Conservation (phyloP, 192 early-diverging fungal genomes). For the Funneliformis mosseae region DNA sequence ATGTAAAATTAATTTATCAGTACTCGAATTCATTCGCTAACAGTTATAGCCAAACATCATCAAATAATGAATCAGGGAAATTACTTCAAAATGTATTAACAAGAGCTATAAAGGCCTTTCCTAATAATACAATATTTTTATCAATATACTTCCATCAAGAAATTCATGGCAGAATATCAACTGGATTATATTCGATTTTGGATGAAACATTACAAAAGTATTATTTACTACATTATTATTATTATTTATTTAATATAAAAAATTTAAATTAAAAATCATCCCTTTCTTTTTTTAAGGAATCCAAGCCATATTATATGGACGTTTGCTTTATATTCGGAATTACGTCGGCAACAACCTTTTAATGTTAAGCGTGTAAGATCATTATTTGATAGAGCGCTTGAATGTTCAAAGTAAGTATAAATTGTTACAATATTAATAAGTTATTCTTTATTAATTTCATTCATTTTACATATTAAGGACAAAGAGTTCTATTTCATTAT, state of each 20-base stretch:
- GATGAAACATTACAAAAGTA: conserved; percentile 19
- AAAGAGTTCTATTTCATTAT: conserved; percentile 52
- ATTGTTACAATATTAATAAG: neutral
- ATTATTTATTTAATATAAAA: neutral
- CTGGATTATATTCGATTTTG: neutral
- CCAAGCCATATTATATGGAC: conserved; percentile 58
- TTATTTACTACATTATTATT: neutral
- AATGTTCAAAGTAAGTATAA: conserved; percentile 45
- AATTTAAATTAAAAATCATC: neutral
- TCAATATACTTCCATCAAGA: conserved; percentile 63
- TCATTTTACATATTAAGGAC: conserved; percentile 41
- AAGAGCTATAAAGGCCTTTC: conserved; percentile 51
- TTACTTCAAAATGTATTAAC: conserved; percentile 49
- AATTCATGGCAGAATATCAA: conserved; percentile 31
- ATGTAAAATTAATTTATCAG: conserved; percentile 40
- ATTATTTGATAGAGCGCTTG: conserved; percentile 58
- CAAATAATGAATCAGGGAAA: neutral
- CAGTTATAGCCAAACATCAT: neutral
- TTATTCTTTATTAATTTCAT: conserved; percentile 6
- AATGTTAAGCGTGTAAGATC: conserved; percentile 59
- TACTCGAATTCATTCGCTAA: conserved; percentile 33
- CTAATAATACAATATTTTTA: conserved; percentile 59
- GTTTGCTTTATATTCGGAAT: conserved; percentile 58
- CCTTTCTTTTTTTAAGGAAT: conserved; percentile 43
- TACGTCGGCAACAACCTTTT: conserved; percentile 53